These are phyloP conservation scores for Tarenaya hassleriana DNA, from an alignment of 345 rosid species.

Conservation along the genomic window DNA sequence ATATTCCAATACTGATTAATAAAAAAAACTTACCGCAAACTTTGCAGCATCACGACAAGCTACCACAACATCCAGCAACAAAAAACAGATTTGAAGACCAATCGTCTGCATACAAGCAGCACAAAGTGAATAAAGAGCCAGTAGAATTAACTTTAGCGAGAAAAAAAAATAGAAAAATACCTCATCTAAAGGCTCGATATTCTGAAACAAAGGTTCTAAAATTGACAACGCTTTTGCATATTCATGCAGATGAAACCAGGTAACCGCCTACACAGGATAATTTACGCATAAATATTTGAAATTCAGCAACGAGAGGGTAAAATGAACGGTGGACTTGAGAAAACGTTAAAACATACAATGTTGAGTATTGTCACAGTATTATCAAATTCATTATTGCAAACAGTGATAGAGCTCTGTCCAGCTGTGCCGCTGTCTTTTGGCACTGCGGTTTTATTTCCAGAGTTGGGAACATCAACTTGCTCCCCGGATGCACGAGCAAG, in stretches of 20 bases:
- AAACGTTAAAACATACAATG: conserved; percentile 46
- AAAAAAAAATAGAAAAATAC: conserved; percentile 31
- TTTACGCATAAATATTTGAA: conserved; percentile 18
- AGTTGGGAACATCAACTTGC: conserved; percentile 46
- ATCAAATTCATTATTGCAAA: conserved; percentile 66
- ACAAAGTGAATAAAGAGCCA: conserved; percentile 20
- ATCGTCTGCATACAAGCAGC: conserved; percentile 47
- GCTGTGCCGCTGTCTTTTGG: conserved; percentile 47
- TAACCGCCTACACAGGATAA: conserved; percentile 53
- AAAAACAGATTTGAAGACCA: conserved; percentile 79
- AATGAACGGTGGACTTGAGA: neutral
- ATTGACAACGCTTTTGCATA: conserved; percentile 68
- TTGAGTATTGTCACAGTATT: conserved; percentile 66
- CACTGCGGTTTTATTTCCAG: conserved; percentile 40
- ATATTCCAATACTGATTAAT: neutral
- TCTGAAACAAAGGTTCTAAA: conserved; percentile 67
- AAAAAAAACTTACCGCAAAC: conserved; percentile 59
- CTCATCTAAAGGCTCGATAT: conserved; percentile 83
- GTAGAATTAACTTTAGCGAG: conserved; percentile 9
- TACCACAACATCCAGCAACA: conserved; percentile 76
- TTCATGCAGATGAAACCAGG: conserved; percentile 89
- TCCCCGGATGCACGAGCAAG: conserved; percentile 65
- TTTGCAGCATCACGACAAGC: conserved; percentile 79
- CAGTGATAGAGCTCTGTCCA: conserved; percentile 31
- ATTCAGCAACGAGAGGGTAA: conserved; percentile 3